Percentiles rank a stretch among this genome's conserved stretches.
These are phyloP conservation scores for Hyaloraphidium curvatum DNA, from an alignment of 192 early-diverging fungal genomes.

Conservation along the genomic window DNA sequence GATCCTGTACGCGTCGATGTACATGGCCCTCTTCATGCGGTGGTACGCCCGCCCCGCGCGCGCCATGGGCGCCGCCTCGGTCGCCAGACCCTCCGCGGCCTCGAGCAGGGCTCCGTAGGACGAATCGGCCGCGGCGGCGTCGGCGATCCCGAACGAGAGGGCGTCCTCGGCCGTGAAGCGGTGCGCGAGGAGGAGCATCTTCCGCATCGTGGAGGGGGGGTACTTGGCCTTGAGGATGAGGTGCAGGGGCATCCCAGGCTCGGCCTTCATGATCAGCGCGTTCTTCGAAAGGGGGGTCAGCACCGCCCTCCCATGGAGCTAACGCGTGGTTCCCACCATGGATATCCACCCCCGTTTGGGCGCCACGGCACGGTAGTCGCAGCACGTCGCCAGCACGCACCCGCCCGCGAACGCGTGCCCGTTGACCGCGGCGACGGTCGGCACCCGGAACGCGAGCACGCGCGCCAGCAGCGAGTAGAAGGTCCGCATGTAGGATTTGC, in stretches of 20 bases:
- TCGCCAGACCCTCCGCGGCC: constrained; percentile 22
- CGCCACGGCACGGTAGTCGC: constrained; percentile 56
- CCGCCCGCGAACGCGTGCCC: constrained; percentile 71
- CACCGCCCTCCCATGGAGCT: too few species aligned
- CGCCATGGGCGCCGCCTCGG: constrained; percentile 34
- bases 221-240: too few species aligned
- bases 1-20: constrained; percentile 28
- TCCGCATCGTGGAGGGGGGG: constrained; percentile 30
- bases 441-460: constrained; percentile 40
- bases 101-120: too few species aligned
- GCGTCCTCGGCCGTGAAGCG: constrained; percentile 40
- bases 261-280: too few species aligned
- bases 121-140: too few species aligned
- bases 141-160: constrained; percentile 33
- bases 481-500: too few species aligned
- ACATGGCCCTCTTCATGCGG: constrained; percentile 45
- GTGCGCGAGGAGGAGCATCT: constrained; percentile 38
- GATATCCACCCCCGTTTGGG: constrained; percentile 51
- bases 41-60: constrained; percentile 29
- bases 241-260: too few species aligned
- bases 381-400: constrained; percentile 27
- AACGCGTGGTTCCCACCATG: constrained; percentile 34
- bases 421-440: constrained; percentile 56
- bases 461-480: constrained; percentile 37
- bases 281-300: too few species aligned